Percentiles rank a stretch among this genome's conserved stretches.
Conservation (phyloP, 805 yeast genomes). For the Jamesozyma jinghongensis region DNA sequence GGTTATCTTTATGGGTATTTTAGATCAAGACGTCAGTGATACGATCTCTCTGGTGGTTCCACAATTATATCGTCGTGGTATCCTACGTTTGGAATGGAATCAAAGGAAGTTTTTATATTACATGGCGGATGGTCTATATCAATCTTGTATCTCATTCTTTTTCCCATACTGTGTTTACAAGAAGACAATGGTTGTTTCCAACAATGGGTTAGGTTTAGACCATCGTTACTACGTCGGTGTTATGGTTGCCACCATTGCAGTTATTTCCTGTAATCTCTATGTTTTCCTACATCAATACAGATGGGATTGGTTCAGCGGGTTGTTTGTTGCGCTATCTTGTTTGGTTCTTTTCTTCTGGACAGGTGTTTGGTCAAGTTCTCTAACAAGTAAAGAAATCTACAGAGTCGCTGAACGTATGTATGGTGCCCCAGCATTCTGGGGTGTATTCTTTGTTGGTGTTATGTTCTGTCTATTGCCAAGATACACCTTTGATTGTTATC, state of each 20-base stretch:
- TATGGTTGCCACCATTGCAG: constrained; percentile 56
- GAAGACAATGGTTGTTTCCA: constrained; percentile 36
- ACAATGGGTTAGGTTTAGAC: constrained; percentile 50
- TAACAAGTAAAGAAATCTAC: constrained; percentile 50
- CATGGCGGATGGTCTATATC: constrained; percentile 71
- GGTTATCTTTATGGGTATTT: constrained; percentile 64
- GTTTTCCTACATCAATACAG: constrained; percentile 59
- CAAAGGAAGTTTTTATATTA: constrained; percentile 60
- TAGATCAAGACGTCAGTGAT: constrained; percentile 74
- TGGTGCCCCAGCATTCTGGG: constrained; percentile 59
- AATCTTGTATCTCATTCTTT: constrained; percentile 61
- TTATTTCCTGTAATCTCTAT: constrained; percentile 56
- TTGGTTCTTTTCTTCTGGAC: constrained; percentile 65
- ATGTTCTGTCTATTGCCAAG: constrained; percentile 59
- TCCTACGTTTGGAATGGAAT: constrained; percentile 62
- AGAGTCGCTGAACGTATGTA: constrained; percentile 57
- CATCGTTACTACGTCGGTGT: constrained; percentile 71
- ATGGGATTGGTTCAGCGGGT: constrained; percentile 70
- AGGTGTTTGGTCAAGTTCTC: constrained; percentile 62
- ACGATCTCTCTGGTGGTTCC: constrained; percentile 64
- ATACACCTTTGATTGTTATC: constrained; percentile 48
- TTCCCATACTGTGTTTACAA: constrained; percentile 55
- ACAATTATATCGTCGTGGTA: constrained; percentile 65
- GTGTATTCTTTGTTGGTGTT: constrained; percentile 55
- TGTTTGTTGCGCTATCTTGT: constrained; percentile 50